These are phyloP conservation scores for Ceratocystiopsis sp. DNA, from an alignment of 2,329 filamentous ascomycete species.

Conservation along the genomic window DNA sequence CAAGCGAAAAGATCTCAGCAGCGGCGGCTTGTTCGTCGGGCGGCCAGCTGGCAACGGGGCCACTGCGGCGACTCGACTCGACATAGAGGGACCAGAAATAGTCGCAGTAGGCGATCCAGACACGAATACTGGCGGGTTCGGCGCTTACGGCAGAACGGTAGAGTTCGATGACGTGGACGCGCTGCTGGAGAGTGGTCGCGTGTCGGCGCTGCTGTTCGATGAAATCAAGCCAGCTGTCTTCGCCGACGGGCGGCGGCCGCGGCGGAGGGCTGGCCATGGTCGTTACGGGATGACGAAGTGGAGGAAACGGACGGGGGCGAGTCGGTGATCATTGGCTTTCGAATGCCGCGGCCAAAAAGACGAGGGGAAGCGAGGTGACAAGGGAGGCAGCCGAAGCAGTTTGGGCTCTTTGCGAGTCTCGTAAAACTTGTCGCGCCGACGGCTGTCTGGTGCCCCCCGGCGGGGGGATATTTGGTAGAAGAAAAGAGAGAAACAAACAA, in stretches of 20 bases:
- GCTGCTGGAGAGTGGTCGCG: conserved; percentile 45
- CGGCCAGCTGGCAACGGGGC: conserved; percentile 36
- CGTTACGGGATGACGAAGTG: too few species aligned
- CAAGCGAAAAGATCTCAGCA: conserved; percentile 54
- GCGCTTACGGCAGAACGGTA: conserved; percentile 53
- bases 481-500: too few species aligned
- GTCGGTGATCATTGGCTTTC: conserved; percentile 6
- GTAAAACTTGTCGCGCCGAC: too few species aligned
- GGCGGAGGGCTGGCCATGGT: conserved; percentile 11
- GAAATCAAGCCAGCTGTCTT: conserved; percentile 63
- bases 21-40: conserved; percentile 53
- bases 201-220: conserved; percentile 52
- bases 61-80: conserved; percentile 37
- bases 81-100: conserved; percentile 58
- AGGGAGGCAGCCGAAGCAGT: too few species aligned
- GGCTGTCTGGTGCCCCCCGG: too few species aligned
- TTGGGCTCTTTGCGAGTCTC: too few species aligned
- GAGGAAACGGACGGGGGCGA: not conserved
- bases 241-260: conserved; percentile 39
- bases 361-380: not conserved
- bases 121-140: conserved; percentile 54
- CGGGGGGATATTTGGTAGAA: too few species aligned
- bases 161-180: conserved; percentile 53
- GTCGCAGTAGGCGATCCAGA: conserved; percentile 66
- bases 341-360: not conserved